Evolutionary conservation across 2,329 filamentous ascomycete genomes (phyloP).

Genomic region (Botryosphaeria dothidea): DNA sequence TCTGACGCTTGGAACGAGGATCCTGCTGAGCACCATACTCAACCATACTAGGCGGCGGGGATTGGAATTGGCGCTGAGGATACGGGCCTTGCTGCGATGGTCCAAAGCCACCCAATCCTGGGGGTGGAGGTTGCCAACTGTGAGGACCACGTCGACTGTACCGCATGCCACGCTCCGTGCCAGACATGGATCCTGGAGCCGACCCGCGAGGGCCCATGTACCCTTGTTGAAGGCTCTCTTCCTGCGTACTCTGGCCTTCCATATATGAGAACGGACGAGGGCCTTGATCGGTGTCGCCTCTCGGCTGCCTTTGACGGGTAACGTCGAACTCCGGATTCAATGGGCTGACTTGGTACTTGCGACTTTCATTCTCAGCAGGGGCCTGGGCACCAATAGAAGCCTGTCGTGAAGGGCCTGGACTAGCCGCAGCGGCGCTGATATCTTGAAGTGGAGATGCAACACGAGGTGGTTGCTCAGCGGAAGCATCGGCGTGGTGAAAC

Average conservation of each 20-base stretch:
- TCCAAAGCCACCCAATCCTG: background rate
- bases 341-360: conserved; percentile 6
- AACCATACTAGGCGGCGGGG: background rate
- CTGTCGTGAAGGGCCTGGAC: background rate
- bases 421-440: conserved; percentile 2
- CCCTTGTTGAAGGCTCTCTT: background rate
- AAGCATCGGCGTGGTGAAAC: no score
- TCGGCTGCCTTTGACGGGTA: background rate
- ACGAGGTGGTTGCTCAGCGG: background rate
- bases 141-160: background rate
- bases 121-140: background rate
- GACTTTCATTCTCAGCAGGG: background rate
- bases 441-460: conserved; percentile 1
- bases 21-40: background rate
- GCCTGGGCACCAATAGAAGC: background rate
- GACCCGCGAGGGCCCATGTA: background rate
- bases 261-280: conserved; percentile 7
- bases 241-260: conserved; percentile 10
- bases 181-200: background rate
- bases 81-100: background rate
- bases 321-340: background rate
- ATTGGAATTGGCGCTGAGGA: background rate
- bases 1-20: background rate
- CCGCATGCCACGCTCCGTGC: background rate
- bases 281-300: background rate